Evolutionary conservation across 2,329 filamentous ascomycete genomes (phyloP), one percentile per base, ranked within the genome.

Genomic region (Immersiporthe knoxdaviesiana): DNA sequence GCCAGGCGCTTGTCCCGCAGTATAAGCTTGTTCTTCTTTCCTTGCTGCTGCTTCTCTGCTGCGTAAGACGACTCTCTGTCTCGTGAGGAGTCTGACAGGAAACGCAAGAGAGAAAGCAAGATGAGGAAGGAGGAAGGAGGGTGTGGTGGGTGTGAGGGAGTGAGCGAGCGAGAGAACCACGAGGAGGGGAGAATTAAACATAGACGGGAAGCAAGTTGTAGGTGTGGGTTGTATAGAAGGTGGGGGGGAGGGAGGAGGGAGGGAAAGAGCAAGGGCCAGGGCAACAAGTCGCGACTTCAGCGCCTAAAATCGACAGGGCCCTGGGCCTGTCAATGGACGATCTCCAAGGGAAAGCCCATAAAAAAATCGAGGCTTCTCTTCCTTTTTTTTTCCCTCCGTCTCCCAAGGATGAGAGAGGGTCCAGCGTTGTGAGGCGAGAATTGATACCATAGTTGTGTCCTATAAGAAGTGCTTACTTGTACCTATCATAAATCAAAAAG

Each of bases 291-390:
- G 78, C 78, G 78, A 81, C 78, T 74, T 78, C 77, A 81, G 82
- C 82, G 82, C 78, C 79, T 83, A 82, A 62, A 75, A 74, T 72
- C 65, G 74, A 76, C 74, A 74, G 76, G 76, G 77, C 77, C 73
- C 76, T 76, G 77, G 44, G 76, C 77, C 76, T 81, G 79, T 81
- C 77, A 82, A 77, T 83, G 82, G 82, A 79, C 76, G 78, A 74
- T 73, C 66, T 72, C 65, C 18, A 32, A 24, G n/a, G 37, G 77
- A n/a, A n/a, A 74, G 75, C n/a, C 61, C 77, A 79, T 81, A 81
- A 83, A 80, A 83, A 82, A 81, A 83, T 80, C 77, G 79, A 62
- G 37, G 21, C 44, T 47, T 47, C 44, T 18, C 41, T 18, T 14
- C 77, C n/a, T n/a, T n/a, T n/a, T n/a, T n/a, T 21, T 79, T 78